Base-by-base conservation (phyloP, 768 basidiomycete species). In the Termitomyces sp. region DNA sequence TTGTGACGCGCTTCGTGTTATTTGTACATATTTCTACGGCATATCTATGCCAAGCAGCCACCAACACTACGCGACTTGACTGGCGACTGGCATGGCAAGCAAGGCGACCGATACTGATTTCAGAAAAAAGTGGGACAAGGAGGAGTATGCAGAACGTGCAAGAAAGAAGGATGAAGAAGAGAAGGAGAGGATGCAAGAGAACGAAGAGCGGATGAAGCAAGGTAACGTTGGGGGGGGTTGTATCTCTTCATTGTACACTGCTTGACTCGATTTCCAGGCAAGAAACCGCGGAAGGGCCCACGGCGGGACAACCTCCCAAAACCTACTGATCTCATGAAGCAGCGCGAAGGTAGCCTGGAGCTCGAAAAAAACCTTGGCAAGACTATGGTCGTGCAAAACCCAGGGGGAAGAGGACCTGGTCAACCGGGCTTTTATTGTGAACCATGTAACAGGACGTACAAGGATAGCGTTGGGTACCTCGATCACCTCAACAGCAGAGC, bases 341-440 rank as follows among this genome's bases (percentile, higher is more conserved):
- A 85, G 63, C 88, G 97, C 44, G 94, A 94, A 37, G 76, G 72
- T 0, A 81, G 90, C 23, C 76, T 99, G 8, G 94, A 93, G 52
- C 84, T 99, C 25, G 93, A 97, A 65, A 97, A 95, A 77, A 97
- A 98, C 72, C 79, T 98, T 34, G 82, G 82, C 64, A 98, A 98
- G 80, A 96, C 91, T 0, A 90, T 95, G 81, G 88, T 99, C 58
- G 94, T 99, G 11, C 86, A 91, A 65, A 87, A 88, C 66, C 82
- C 85, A 2, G 83, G 88, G 39, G 91, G 84, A 17, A 80, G 84
- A 60, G 95, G 95, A 1, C 82, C 94, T 17, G 94, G 95, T 3
- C 88, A 94, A 60, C 94, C 94, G 23, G 94, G 94, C 0, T 99
- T 97, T 73, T 89, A 82, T 71, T 99, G 97, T 66, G 94, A 96